Evolutionary conservation across 208 protist genomes (phyloP).

Genomic region (Porcisia hertigi): DNA sequence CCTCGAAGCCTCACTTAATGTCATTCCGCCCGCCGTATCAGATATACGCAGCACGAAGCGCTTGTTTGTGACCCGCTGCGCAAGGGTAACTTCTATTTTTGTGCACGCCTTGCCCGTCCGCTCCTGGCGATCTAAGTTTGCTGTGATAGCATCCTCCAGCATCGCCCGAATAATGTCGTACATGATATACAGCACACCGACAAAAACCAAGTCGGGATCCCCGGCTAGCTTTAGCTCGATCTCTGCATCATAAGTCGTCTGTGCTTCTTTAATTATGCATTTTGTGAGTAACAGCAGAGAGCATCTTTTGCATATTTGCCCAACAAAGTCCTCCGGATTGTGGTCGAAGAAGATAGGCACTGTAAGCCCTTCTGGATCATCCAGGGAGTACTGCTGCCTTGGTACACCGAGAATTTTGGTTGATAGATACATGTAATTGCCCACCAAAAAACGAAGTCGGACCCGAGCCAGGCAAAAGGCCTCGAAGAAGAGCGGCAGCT

Average conservation of each 20-base stretch:
- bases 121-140: slow-evolving; percentile 62
- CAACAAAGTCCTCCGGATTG: slow-evolving; percentile 53
- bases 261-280: slow-evolving; percentile 37
- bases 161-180: slow-evolving; percentile 73
- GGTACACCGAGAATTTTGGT: slow-evolving; percentile 55
- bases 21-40: slow-evolving; percentile 72
- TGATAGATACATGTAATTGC: slow-evolving; percentile 78
- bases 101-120: slow-evolving; percentile 43
- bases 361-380: slow-evolving; percentile 44
- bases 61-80: slow-evolving; percentile 46
- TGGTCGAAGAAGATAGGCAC: slow-evolving; percentile 58
- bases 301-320: slow-evolving; percentile 63
- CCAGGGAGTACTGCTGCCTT: slow-evolving; percentile 20
- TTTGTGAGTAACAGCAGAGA: slow-evolving; percentile 54
- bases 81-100: slow-evolving; percentile 61
- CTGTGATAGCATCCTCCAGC: slow-evolving; percentile 62
- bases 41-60: slow-evolving; percentile 61
- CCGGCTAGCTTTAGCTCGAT: slow-evolving; percentile 60
- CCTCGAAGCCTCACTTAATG: slow-evolving; percentile 34
- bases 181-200: slow-evolving; percentile 68
- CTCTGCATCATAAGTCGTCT: slow-evolving; percentile 43
- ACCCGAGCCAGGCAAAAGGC: slow-evolving; percentile 60
- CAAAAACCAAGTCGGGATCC: slow-evolving; percentile 44
- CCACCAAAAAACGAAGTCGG: slow-evolving; percentile 59
- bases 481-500: slow-evolving; percentile 59